A percentile compares a stretch with the other conserved stretches of the same genome.
These are phyloP conservation scores for Penium margaritaceum DNA, from an alignment of 139 green algal genomes.

Conservation along the genomic window DNA sequence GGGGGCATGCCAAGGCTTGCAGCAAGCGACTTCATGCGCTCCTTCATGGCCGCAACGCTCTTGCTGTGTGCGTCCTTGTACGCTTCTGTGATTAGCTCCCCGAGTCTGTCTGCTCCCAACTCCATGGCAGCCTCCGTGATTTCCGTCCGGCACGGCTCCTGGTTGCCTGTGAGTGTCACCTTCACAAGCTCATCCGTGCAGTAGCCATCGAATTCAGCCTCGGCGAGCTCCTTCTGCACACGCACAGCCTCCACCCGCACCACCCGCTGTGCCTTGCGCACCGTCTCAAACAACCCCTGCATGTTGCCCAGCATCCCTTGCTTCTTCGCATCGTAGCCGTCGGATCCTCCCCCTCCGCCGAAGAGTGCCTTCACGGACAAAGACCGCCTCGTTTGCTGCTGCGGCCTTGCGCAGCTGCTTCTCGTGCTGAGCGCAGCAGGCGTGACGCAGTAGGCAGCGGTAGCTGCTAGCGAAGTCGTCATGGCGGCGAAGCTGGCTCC, in stretches of 20 bases:
- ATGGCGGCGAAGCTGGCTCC: too few relatives aligned
- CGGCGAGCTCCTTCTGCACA: slow-evolving; percentile 78
- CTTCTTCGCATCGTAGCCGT: not conserved
- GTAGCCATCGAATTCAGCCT: slow-evolving; percentile 83
- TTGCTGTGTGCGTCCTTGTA: slow-evolving; percentile 84
- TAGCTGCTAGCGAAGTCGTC: too few relatives aligned
- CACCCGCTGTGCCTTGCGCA: slow-evolving; percentile 76
- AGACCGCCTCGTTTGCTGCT: too few relatives aligned
- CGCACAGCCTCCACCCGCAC: slow-evolving; percentile 83
- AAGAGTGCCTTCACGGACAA: too few relatives aligned
- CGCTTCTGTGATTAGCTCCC: slow-evolving; percentile 61
- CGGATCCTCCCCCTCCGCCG: too few relatives aligned
- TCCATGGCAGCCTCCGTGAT: slow-evolving; percentile 78
- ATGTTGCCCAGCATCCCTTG: slow-evolving; percentile 56
- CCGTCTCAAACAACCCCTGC: slow-evolving; percentile 52
- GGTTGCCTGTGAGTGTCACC: slow-evolving; percentile 82
- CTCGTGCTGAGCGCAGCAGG: too few relatives aligned
- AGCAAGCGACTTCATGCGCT: too few relatives aligned
- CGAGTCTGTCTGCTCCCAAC: slow-evolving; percentile 62
- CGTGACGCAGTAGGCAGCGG: too few relatives aligned
- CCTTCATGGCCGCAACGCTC: slow-evolving; percentile 53
- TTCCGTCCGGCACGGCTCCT: slow-evolving; percentile 73
- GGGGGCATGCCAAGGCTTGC: too few relatives aligned
- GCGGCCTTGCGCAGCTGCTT: too few relatives aligned
- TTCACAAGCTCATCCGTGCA: slow-evolving; percentile 80